These are phyloP conservation scores for Globisporangium splendens DNA, from an alignment of 352 stramenopile species.

Conservation along the genomic window DNA sequence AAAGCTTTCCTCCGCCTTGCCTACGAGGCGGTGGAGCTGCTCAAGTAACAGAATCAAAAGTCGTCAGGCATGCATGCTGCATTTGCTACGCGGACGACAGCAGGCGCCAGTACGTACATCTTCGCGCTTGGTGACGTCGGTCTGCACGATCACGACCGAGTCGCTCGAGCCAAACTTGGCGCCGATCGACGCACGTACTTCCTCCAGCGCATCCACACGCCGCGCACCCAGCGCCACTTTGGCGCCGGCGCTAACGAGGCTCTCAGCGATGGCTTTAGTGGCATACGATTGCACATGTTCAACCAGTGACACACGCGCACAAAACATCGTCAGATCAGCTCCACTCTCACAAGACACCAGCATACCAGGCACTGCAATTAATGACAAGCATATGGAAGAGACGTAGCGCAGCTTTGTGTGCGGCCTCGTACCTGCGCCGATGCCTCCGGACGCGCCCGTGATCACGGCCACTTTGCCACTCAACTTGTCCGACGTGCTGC, in stretches of 20 bases:
- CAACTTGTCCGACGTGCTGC: slow-evolving; percentile 24
- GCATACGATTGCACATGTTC: no score
- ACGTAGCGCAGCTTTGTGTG: no score
- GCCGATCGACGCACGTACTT: slow-evolving; percentile 33
- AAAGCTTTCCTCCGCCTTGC: slow-evolving; percentile 52
- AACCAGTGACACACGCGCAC: no score
- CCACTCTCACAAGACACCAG: no score
- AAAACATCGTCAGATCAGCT: background rate
- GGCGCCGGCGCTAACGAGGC: slow-evolving; percentile 67
- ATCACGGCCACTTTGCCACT: slow-evolving; percentile 81
- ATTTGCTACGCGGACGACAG: background rate
- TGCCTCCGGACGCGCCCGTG: slow-evolving; percentile 86
- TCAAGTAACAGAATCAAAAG: background rate
- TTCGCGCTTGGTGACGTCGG: slow-evolving; percentile 68
- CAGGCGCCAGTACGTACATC: slow-evolving; percentile 26
- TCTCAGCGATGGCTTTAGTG: slow-evolving; percentile 52
- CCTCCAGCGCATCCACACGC: slow-evolving; percentile 54
- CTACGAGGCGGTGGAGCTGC: slow-evolving; percentile 56
- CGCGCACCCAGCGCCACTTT: slow-evolving; percentile 83
- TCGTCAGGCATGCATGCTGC: no score
- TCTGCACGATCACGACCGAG: slow-evolving; percentile 40
- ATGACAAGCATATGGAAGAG: no score
- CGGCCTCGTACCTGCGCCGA: slow-evolving; percentile 50
- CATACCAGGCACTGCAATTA: no score
- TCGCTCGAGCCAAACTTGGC: slow-evolving; percentile 20